Conservation (phyloP, 176 grass and related monocot species). For the Ampelocalamus luodianensis region DNA sequence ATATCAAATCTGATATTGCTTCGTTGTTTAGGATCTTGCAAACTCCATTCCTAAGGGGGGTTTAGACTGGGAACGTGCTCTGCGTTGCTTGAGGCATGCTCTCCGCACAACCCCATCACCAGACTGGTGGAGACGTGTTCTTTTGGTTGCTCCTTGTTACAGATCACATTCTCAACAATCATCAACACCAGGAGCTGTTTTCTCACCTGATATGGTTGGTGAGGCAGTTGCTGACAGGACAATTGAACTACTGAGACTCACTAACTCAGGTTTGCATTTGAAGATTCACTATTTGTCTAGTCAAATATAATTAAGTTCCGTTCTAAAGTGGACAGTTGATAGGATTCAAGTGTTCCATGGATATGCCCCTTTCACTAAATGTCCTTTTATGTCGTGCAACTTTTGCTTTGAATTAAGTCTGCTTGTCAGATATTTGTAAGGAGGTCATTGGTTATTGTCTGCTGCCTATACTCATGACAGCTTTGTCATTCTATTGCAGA, state of each 20-base stretch:
- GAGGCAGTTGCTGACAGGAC: constrained; percentile 96
- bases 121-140: constrained; percentile 98
- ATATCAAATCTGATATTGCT: constrained; percentile 35
- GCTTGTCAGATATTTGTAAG: neutral
- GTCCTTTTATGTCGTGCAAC: constrained; percentile 14
- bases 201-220: constrained; percentile 96
- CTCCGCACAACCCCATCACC: constrained; percentile 92
- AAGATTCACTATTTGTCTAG: constrained; percentile 29
- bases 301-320: constrained; percentile 27
- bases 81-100: constrained; percentile 96
- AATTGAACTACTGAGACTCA: constrained; percentile 85
- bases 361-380: neutral
- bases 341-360: constrained; percentile 14
- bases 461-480: constrained; percentile 40
- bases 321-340: constrained; percentile 36
- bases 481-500: constrained; percentile 59
- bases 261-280: constrained; percentile 74
- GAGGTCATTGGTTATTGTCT: constrained; percentile 32
- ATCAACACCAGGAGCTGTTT: constrained; percentile 95
- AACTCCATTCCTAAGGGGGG: constrained; percentile 84
- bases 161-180: constrained; percentile 67
- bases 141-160: constrained; percentile 97
- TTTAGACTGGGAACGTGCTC: constrained; percentile 95
- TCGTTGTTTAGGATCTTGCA: constrained; percentile 83
- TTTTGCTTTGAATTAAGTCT: constrained; percentile 16